Evolutionary conservation across 805 yeast species (phyloP).

Genomic region (Hermanozyma aechmeae): DNA sequence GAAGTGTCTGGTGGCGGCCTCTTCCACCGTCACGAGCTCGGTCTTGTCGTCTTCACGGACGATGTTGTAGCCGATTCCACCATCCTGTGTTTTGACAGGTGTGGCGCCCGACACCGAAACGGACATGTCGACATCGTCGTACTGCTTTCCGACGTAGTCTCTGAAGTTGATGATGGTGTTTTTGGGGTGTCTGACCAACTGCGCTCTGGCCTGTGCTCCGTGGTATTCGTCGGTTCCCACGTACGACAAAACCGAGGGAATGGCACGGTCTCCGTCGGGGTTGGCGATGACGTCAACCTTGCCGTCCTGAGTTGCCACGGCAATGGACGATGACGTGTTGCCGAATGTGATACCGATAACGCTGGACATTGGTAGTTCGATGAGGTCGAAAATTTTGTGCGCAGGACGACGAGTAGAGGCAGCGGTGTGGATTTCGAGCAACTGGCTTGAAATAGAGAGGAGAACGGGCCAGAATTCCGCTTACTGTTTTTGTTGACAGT

Average conservation of each 20-base stretch:
- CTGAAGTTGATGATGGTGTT: conserved; percentile 88
- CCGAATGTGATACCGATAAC: conserved; percentile 95
- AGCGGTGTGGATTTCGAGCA: too few species aligned
- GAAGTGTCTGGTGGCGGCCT: conserved; percentile 78
- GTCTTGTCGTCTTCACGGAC: conserved; percentile 38
- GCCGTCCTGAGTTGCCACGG: conserved; percentile 77
- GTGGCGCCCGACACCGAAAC: conserved; percentile 51
- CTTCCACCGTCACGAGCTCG: conserved; percentile 60
- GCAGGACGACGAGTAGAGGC: too few species aligned
- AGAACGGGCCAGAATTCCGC: too few species aligned
- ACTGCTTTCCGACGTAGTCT: conserved; percentile 78
- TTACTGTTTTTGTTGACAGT: too few species aligned
- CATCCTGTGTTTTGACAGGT: conserved; percentile 44
- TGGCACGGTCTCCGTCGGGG: conserved; percentile 97
- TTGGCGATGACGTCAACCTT: conserved; percentile 96
- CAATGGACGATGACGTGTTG: conserved; percentile 91
- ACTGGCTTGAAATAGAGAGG: too few species aligned
- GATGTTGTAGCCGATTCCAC: conserved; percentile 61
- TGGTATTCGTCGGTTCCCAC: conserved; percentile 95
- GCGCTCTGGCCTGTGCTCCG: conserved; percentile 92
- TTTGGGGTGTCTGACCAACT: conserved; percentile 79
- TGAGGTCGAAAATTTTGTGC: too few species aligned
- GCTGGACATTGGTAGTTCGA: too few species aligned
- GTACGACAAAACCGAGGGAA: conserved; percentile 86
- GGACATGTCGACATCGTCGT: conserved; percentile 59